These are phyloP conservation scores for Wallacemonas sp. DNA, from an alignment of 208 protist genomes.

Conservation along the genomic window DNA sequence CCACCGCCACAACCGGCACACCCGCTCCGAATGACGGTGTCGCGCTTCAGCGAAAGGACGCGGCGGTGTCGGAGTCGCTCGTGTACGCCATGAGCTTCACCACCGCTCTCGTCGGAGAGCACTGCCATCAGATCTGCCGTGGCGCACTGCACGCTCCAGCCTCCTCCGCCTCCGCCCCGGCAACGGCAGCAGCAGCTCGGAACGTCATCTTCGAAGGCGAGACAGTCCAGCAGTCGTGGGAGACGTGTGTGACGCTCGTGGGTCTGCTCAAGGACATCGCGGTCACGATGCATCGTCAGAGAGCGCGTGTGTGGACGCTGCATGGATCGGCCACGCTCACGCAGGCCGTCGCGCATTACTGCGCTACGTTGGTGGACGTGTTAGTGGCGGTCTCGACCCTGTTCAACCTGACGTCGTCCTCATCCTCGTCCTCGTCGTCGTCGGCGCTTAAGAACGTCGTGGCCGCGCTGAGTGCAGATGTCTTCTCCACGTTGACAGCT, in stretches of 20 bases:
- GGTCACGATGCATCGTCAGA: slow-evolving; percentile 26
- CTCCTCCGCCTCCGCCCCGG: neutral
- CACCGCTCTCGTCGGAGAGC: slow-evolving; percentile 52
- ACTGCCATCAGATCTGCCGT: slow-evolving; percentile 39
- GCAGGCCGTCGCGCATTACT: slow-evolving; percentile 48
- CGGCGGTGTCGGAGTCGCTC: slow-evolving; percentile 44
- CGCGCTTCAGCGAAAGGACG: neutral
- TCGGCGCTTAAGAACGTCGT: neutral
- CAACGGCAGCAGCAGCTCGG: neutral
- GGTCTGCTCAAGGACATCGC: slow-evolving; percentile 24
- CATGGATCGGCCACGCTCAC: slow-evolving; percentile 39
- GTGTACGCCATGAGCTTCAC: slow-evolving; percentile 81
- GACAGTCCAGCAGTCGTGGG: neutral
- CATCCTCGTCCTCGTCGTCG: neutral
- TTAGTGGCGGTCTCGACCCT: slow-evolving; percentile 13
- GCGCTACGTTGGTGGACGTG: slow-evolving; percentile 22
- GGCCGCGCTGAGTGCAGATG: neutral
- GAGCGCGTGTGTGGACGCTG: slow-evolving; percentile 24
- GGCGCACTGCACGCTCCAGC: neutral
- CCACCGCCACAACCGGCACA: neutral
- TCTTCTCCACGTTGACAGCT: slow-evolving; percentile 22
- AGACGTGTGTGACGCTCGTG: neutral
- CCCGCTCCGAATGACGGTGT: neutral
- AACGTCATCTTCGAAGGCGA: slow-evolving; percentile 1
- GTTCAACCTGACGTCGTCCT: neutral